A percentile compares a stretch with the other conserved stretches of the same genome.
Conservation (phyloP, 2,329 filamentous ascomycete species). For the Ambrosiella beaveri region DNA sequence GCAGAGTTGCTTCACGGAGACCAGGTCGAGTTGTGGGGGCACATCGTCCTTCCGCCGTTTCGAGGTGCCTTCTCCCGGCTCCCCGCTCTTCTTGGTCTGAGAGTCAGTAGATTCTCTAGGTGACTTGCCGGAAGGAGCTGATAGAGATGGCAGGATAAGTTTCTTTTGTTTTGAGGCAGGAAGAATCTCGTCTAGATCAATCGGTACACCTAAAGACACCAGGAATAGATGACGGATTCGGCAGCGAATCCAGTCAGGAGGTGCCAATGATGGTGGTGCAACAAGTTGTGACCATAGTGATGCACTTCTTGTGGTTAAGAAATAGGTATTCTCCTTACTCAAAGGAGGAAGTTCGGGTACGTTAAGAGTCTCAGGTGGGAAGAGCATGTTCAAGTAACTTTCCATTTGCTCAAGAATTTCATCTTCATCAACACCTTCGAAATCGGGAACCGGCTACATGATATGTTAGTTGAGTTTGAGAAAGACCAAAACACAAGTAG, state of each 20-base stretch:
- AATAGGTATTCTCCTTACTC: conserved; percentile 45
- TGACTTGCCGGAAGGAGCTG: conserved; percentile 41
- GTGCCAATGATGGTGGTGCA: conserved; percentile 81
- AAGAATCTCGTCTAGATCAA: conserved; percentile 92
- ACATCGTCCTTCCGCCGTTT: conserved; percentile 40
- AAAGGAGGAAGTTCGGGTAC: conserved; percentile 32
- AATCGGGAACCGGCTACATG: conserved; percentile 47
- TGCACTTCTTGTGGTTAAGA: conserved; percentile 69
- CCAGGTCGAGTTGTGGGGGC: conserved; percentile 61
- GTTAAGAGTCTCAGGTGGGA: conserved; percentile 39
- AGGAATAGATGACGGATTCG: conserved; percentile 88
- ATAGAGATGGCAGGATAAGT: conserved; percentile 77
- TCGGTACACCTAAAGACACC: conserved; percentile 85
- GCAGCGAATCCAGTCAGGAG: conserved; percentile 94
- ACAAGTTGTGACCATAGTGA: conserved; percentile 95
- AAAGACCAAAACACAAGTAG: background rate
- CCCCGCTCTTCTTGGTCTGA: conserved; percentile 30
- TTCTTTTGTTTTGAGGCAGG: conserved; percentile 98
- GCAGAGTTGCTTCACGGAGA: conserved; percentile 61
- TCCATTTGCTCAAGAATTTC: conserved; percentile 44
- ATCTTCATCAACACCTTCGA: conserved; percentile 41
- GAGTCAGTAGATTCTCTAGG: conserved; percentile 38
- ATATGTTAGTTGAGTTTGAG: conserved; percentile 5
- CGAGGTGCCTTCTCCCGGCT: conserved; percentile 23
- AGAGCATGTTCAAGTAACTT: conserved; percentile 50